These are phyloP conservation scores for Meira nashicola DNA, from an alignment of 1,284 basidiomycete genomes.

Conservation along the genomic window DNA sequence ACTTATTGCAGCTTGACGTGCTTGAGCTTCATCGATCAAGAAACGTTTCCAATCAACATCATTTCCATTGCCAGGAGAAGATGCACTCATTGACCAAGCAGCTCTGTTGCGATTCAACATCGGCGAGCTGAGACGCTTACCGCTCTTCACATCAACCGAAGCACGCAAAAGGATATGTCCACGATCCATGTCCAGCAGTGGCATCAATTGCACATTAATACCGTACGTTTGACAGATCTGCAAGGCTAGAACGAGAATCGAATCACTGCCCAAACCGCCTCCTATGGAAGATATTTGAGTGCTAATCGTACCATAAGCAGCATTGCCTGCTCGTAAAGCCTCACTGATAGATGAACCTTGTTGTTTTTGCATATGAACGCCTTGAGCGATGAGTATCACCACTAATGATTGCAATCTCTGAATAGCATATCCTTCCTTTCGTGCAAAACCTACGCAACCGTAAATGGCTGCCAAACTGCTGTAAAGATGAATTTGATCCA, in stretches of 20 bases:
- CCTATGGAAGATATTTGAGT: constrained; percentile 23
- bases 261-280: constrained; percentile 26
- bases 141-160: constrained; percentile 2
- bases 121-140: constrained; percentile 4
- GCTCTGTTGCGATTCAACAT: constrained; percentile 2
- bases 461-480: constrained; percentile 37
- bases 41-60: not conserved
- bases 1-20: not conserved
- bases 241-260: constrained; percentile 44
- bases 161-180: constrained; percentile 40
- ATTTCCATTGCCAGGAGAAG: not conserved
- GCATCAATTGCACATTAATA: constrained; percentile 40
- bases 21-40: constrained; percentile 20
- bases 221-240: constrained; percentile 49
- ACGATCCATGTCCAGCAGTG: constrained; percentile 29
- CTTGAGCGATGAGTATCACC: constrained; percentile 26
- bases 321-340: constrained; percentile 11
- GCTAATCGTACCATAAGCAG: constrained; percentile 27
- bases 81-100: constrained; percentile 1
- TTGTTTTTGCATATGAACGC: not conserved
- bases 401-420: constrained; percentile 38
- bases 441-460: constrained; percentile 41
- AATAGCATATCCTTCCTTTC: constrained; percentile 41
- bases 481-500: constrained; percentile 44
- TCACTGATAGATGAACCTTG: not conserved